These are phyloP conservation scores for Daldinia grandis DNA, from an alignment of 495 filamentous ascomycete genomes.

Conservation along the genomic window DNA sequence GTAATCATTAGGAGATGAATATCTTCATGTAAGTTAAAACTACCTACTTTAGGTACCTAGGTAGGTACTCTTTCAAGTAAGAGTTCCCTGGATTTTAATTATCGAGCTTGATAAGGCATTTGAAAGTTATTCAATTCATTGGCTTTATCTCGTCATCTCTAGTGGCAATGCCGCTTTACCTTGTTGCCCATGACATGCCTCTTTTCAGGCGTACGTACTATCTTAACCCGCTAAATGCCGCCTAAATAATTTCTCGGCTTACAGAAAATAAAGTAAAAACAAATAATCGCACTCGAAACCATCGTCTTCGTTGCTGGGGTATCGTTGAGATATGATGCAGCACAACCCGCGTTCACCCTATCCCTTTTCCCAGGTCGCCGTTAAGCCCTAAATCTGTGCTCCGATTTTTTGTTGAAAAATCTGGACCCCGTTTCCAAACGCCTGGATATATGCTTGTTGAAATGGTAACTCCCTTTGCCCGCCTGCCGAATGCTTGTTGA, in stretches of 20 bases:
- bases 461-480: slow-evolving; percentile 44
- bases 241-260: background rate
- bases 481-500: slow-evolving; percentile 48
- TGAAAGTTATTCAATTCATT: background rate
- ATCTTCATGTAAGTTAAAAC: background rate
- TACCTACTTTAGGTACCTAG: background rate
- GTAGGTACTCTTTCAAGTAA: too few species aligned
- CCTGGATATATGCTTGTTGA: slow-evolving; percentile 48
- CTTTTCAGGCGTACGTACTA: background rate
- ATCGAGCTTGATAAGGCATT: background rate
- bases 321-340: slow-evolving; percentile 47
- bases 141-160: background rate
- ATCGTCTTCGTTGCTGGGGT: slow-evolving; percentile 41
- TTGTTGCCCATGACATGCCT: background rate
- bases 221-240: slow-evolving; percentile 9
- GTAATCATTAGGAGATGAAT: background rate
- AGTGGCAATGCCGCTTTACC: background rate
- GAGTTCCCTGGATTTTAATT: background rate
- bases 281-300: slow-evolving; percentile 16
- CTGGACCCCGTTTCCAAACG: slow-evolving; percentile 44
- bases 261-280: slow-evolving; percentile 7
- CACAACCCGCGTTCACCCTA: slow-evolving; percentile 33
- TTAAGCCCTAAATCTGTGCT: slow-evolving; percentile 41
- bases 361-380: slow-evolving; percentile 38
- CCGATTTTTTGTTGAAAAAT: slow-evolving; percentile 49